Evolutionary conservation across 768 basidiomycete species (phyloP), one percentile per base, ranked within the genome.

Genomic region (Kwoniella pini): DNA sequence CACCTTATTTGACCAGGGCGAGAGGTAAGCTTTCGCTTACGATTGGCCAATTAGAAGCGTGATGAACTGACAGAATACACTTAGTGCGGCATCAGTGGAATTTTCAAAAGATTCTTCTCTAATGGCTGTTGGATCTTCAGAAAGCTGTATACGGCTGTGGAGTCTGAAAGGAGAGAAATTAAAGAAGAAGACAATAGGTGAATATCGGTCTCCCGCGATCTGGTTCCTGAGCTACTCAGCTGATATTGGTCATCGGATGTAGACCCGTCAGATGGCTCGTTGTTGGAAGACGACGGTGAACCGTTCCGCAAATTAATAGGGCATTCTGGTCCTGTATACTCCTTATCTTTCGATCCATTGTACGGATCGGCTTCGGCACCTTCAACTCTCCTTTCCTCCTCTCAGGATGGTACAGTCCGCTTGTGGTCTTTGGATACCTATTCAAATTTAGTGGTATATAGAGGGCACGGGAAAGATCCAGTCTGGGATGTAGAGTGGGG

Each of bases 401-500:
- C 96, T 13, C 90, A 93, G 43, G 96, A 99, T 75, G 85, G 89
- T 0, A 94, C 95, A 0, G 81, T 87, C 42, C 86, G 96, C 12
- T 80, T 99, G 19, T 99, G 96, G 96, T 95, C 92, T 4, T 81
- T 97, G 78, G 92, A 98, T 64, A 96, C 95, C 0, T 86, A 92
- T 83, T 85, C 89, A 15, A 96, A 96, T 69, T 80, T 98, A 10
- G 93, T 93, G 19, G 93, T 88, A 5, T 99, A 93, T 75, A 85
- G 92, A 31, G 95, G 96, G 0, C 96, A 99, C 70, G 67, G 68
- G 5, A 88, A 94, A 74, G 94, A 96, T 77, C 93, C 96, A 0
- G 87, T 99, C 0, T 99, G 96, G 96, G 96, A 98, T 69, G 93
- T 95, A 12, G 88, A 97, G 75, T 99, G 96, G 96, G 94, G 91